phyloP scores from a whole-genome alignment of 768 basidiomycete genomes.

The Kondoa subrosea region DNA sequence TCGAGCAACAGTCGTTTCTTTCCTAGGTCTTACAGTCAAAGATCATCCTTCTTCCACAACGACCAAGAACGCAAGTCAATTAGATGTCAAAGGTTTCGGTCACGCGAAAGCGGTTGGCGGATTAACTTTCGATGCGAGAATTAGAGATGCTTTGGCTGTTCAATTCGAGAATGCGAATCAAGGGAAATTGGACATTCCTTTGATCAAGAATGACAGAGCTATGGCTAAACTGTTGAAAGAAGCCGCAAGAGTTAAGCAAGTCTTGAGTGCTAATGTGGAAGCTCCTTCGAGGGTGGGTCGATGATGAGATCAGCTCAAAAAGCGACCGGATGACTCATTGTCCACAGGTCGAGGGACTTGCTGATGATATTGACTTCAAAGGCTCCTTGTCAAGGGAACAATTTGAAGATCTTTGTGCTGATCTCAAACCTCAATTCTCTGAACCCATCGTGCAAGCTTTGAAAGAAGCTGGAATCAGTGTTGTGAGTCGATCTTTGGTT shows the following conservation, averaged over 20 bases:
- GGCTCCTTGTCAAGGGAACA: constrained; percentile 54
- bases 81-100: constrained; percentile 64
- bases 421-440: constrained; percentile 48
- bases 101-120: constrained; percentile 63
- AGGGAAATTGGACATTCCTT: constrained; percentile 32
- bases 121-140: constrained; percentile 61
- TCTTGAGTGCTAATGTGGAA: constrained; percentile 82
- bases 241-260: constrained; percentile 71
- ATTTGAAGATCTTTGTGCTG: constrained; percentile 60
- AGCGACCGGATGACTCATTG: neutral
- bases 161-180: constrained; percentile 56
- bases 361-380: constrained; percentile 79
- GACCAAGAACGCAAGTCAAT: constrained; percentile 34
- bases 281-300: constrained; percentile 50
- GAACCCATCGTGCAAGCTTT: constrained; percentile 62
- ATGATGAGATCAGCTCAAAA: neutral
- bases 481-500: constrained; percentile 38
- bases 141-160: constrained; percentile 62
- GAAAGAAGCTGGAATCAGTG: constrained; percentile 45
- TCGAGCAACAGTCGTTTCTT: constrained; percentile 57
- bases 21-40: constrained; percentile 39
- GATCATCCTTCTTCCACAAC: constrained; percentile 33
- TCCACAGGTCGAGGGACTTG: constrained; percentile 68
- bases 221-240: constrained; percentile 94
- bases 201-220: constrained; percentile 57